Base-by-base conservation (phyloP, 176 grass and related monocot species). In the Pontederia crassipes region DNA sequence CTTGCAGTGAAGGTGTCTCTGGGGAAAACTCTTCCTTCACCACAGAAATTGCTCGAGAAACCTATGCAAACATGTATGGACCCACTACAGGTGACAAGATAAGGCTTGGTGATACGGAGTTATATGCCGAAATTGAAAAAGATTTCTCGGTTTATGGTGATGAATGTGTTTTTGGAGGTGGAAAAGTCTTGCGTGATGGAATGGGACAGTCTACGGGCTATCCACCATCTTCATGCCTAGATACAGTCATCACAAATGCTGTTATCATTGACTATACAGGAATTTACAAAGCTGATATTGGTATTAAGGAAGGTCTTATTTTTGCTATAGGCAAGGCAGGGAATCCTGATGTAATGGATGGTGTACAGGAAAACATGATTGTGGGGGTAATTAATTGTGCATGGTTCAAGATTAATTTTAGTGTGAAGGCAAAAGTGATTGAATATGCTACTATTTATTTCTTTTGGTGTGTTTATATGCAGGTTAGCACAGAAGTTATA, bases 201-300 rank as follows among this genome's bases (percentile, higher is more conserved):
- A 97, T 91, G 92, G 84, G 92, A 57, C 92, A 97, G 69, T 71
- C 83, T 1, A 13, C 86, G 28, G 87, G 87, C 29, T 88, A 82
- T 65, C 53, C 67, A 67, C 48, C 74, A 35, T 78, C 64, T 59
- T 66, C 49, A 57, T 88, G 79, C 67, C 71, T 97, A 46, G 92
- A 97, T 82, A 90, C 78, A 57, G 92, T 97, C 53, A 82, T 97
- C 48, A 97, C 87, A 57, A 97, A 97, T 88, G 87, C 87, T 70
- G 78, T 91, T 48, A 71, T 97, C 46, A 90, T 97, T 72, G 92
- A 97, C 61, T 91, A 97, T 71, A 97, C 87, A 11, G 92, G 83
- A 70, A 85, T 97, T 75, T 97, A 97, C 73, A 97, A 97, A 67
- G 92, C 87, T 69, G 92, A 97, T 62, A 91, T 97, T 78, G 92